Percentiles rank a stretch among this genome's conserved stretches.
Conservation (phyloP, 2,329 filamentous ascomycete genomes). For the Fusarium sp. region DNA sequence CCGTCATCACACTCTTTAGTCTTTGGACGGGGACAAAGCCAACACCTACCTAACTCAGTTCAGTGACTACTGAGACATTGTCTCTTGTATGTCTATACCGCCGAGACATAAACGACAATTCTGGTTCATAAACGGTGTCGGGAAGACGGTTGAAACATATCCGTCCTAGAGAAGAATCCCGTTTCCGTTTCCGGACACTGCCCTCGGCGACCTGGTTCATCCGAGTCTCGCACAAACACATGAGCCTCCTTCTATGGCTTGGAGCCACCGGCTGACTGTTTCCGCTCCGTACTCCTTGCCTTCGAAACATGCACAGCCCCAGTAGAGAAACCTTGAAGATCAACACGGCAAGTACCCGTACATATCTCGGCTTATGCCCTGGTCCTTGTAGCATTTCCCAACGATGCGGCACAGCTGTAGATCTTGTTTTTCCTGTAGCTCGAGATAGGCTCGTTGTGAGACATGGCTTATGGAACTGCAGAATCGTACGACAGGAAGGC, state of each 20-base stretch:
- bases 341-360: constrained; percentile 21
- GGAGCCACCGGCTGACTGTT: constrained; percentile 13
- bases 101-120: constrained; percentile 19
- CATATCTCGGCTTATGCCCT: constrained; percentile 7
- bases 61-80: constrained; percentile 24
- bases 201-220: constrained; percentile 5
- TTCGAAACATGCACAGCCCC: constrained; percentile 20
- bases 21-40: constrained; percentile 12
- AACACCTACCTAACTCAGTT: neutral
- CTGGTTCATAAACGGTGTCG: constrained; percentile 13
- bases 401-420: constrained; percentile 25
- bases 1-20: constrained; percentile 19
- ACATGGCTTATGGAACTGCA: constrained; percentile 35
- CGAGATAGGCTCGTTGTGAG: constrained; percentile 27
- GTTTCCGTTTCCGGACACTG: constrained; percentile 10
- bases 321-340: constrained; percentile 20
- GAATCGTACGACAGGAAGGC: constrained; percentile 38
- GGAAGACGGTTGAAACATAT: constrained; percentile 28
- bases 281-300: constrained; percentile 7
- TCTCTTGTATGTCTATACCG: constrained; percentile 6
- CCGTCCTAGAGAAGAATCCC: constrained; percentile 14
- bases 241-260: neutral
- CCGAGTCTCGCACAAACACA: constrained; percentile 2
- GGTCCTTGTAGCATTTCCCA: constrained; percentile 20
- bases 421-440: constrained; percentile 11